These are phyloP conservation scores for Ganoderma leucocontextum DNA, from an alignment of 1,284 basidiomycete species.

Conservation along the genomic window DNA sequence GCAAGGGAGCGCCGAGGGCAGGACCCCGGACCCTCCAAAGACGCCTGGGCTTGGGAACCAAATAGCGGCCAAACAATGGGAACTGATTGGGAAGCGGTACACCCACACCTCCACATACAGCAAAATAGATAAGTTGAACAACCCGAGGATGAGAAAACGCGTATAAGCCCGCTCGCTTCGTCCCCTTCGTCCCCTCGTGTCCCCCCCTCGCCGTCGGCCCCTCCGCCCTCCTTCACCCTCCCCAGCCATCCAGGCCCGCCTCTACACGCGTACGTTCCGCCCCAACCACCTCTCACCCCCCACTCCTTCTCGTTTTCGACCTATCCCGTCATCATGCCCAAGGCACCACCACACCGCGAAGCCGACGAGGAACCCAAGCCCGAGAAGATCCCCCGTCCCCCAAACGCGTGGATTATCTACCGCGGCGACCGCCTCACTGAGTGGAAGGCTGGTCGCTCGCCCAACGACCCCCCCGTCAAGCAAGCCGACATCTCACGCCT, in stretches of 20 bases:
- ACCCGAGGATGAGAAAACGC: conserved; percentile 20
- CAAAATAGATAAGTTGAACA: conserved; percentile 25
- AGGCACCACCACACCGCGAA: conserved; percentile 24
- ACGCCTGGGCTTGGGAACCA: conserved; percentile 9
- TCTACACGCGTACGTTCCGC: conserved; percentile 33
- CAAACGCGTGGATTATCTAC: conserved; percentile 95
- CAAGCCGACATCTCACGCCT: conserved; percentile 72
- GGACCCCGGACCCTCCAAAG: conserved; percentile 19
- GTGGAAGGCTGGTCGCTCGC: conserved; percentile 53
- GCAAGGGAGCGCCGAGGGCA: conserved; percentile 2
- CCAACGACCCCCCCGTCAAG: conserved; percentile 9
- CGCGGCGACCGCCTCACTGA: conserved; percentile 69
- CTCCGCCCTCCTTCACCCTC: conserved; percentile 8
- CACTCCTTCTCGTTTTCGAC: neutral
- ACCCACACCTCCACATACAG: conserved; percentile 18
- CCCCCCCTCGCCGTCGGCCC: conserved; percentile 15
- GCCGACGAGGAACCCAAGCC: conserved; percentile 16
- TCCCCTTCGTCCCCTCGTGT: conserved; percentile 12
- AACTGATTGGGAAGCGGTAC: conserved; percentile 13
- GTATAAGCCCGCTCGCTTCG: conserved; percentile 25
- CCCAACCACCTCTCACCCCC: conserved; percentile 9
- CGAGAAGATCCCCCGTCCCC: conserved; percentile 71
- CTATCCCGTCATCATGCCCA: conserved; percentile 17
- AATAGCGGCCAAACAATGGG: conserved; percentile 21
- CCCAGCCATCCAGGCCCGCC: neutral